Percentiles rank a stretch among this genome's conserved stretches.
phyloP scores from a whole-genome alignment of 2,329 filamentous ascomycete species.

The Trichoderma asperellum region DNA sequence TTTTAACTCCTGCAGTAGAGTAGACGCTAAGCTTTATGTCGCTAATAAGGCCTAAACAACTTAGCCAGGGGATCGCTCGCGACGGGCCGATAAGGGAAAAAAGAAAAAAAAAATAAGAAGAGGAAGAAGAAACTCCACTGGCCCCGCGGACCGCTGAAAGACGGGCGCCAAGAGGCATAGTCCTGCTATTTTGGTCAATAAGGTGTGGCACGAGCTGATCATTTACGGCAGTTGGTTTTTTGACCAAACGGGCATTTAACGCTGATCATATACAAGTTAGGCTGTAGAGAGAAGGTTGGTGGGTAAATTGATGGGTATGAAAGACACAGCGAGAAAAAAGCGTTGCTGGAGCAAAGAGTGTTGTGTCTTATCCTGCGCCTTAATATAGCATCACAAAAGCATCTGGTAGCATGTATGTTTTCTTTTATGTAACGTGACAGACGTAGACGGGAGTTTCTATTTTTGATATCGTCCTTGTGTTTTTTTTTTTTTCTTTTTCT shows the following conservation, averaged over 20 bases:
- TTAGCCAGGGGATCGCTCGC: not conserved
- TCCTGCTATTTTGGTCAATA: not conserved
- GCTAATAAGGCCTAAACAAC: not conserved
- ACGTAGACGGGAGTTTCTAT: not conserved
- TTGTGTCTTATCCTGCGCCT: not conserved
- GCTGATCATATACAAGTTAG: not conserved
- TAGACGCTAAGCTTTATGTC: not conserved
- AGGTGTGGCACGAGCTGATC: not conserved
- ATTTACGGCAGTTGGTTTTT: not conserved
- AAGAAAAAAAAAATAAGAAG: not conserved
- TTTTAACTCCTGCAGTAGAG: not conserved
- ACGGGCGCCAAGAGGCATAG: not conserved
- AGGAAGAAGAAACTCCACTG: not conserved
- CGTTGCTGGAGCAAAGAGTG: not conserved
- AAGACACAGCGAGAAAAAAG: not conserved
- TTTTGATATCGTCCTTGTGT: not conserved
- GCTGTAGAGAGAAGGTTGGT: not conserved
- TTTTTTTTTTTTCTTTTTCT: too few species aligned
- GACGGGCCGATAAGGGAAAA: constrained; percentile 11
- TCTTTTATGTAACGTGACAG: not conserved
- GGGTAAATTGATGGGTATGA: not conserved
- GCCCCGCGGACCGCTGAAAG: not conserved
- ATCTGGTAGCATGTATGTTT: too few species aligned
- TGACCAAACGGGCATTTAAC: not conserved
- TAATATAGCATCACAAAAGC: not conserved